These are phyloP conservation scores for Tricholoma furcatifolium DNA, from an alignment of 768 basidiomycete species.

Conservation along the genomic window DNA sequence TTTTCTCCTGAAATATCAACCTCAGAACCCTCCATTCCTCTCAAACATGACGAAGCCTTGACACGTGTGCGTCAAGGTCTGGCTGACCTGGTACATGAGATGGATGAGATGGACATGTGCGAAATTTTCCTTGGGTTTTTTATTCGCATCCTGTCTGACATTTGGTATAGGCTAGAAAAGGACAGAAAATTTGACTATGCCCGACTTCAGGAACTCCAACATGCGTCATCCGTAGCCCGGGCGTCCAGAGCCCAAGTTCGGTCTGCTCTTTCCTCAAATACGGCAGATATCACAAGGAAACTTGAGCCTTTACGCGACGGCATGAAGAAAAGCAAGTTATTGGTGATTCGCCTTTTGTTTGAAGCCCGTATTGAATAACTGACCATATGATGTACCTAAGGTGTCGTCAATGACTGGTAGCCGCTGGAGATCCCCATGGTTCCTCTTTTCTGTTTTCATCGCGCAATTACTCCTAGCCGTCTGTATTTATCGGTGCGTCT, in stretches of 20 bases:
- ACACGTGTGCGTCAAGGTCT: slow-evolving; percentile 58
- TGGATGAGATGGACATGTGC: slow-evolving; percentile 61
- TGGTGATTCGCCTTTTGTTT: slow-evolving; percentile 29
- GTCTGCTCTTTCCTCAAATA: slow-evolving; percentile 37
- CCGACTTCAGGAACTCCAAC: slow-evolving; percentile 14
- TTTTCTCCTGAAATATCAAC: slow-evolving; percentile 15
- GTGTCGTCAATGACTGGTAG: slow-evolving; percentile 15
- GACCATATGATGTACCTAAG: slow-evolving; percentile 11
- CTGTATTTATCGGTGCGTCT: slow-evolving; percentile 58
- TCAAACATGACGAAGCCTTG: slow-evolving; percentile 52
- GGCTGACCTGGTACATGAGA: slow-evolving; percentile 50
- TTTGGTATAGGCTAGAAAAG: slow-evolving; percentile 29
- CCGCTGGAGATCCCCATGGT: slow-evolving; percentile 26
- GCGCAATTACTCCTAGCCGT: slow-evolving; percentile 47
- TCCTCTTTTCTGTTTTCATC: slow-evolving; percentile 32
- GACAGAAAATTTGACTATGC: slow-evolving; percentile 35
- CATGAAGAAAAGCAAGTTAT: slow-evolving; percentile 32
- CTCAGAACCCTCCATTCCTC: slow-evolving; percentile 20
- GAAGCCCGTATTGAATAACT: not conserved
- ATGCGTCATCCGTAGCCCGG: slow-evolving; percentile 26
- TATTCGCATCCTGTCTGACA: slow-evolving; percentile 5
- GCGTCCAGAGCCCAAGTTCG: slow-evolving; percentile 45
- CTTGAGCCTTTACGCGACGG: slow-evolving; percentile 32
- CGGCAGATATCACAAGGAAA: slow-evolving; percentile 33
- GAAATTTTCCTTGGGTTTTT: slow-evolving; percentile 6